Base-by-base conservation (phyloP, 768 basidiomycete species). In the Leccinum broughii region DNA sequence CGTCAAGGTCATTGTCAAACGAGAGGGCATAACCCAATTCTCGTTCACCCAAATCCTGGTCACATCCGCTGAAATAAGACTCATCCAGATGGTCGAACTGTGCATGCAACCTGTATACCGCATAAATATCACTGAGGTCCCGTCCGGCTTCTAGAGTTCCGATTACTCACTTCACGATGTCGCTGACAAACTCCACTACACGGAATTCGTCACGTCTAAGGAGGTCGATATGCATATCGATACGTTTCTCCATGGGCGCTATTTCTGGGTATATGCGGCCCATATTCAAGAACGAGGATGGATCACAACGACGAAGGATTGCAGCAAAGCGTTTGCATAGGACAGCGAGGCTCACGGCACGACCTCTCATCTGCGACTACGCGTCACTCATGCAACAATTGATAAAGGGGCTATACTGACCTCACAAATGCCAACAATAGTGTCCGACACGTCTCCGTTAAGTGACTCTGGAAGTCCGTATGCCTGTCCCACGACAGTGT, bases 51-150 rank as follows among this genome's bases (percentile, higher is more conserved):
- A 96, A 75, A 72, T 98, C 97, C 55, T 87, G 83, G n/a, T 92
- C 89, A 64, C 87, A 89, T 17, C 84, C 85, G 57, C 80, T 81
- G 68, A 98, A 94, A 73, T 95, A 91, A 1, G 90, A 87, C 67
- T 93, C 92, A 1, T 90, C 86, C 3, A 98, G 81, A 71, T 98
- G 95, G 58, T 96, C 93, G 64, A 96, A 94, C 71, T 97, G 94
- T 0, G 91, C 88, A 65, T 95, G 87, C 73, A 98, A 87, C 77
- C 95, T 97, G 44, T 44, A 66, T 39, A 35, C n/a, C 44, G 37
- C 49, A 10, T 48, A 4, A 17, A 7, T n/a, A 39, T 57, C 34
- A 22, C 11, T 13, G 11, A 34, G 49, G n/a, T 30, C 10, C 2
- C 5, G 20, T 46, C 20, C 15, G 22, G 9, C 4, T 24, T 55